These are phyloP conservation scores for Akanthomyces muscarius DNA, from an alignment of 2,329 filamentous ascomycete genomes.

Conservation along the genomic window DNA sequence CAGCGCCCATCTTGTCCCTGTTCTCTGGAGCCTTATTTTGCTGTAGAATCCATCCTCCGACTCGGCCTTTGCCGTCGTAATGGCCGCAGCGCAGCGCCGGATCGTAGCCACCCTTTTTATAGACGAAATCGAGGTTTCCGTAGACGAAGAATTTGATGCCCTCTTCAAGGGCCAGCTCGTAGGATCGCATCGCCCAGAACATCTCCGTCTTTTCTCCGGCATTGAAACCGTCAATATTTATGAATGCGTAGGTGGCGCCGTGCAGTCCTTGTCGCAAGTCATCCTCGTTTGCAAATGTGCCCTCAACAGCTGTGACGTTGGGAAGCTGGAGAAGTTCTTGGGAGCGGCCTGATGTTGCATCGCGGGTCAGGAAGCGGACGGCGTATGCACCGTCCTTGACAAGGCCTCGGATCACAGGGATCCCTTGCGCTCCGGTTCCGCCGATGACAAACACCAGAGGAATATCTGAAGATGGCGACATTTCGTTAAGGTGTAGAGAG, in stretches of 20 bases:
- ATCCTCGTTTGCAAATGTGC: slow-evolving; percentile 44
- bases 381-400: slow-evolving; percentile 40
- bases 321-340: slow-evolving; percentile 38
- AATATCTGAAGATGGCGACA: not conserved
- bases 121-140: slow-evolving; percentile 46
- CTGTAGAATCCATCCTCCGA: slow-evolving; percentile 41
- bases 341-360: slow-evolving; percentile 38
- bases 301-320: slow-evolving; percentile 44
- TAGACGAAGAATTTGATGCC: slow-evolving; percentile 42
- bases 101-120: slow-evolving; percentile 45
- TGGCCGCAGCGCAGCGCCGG: slow-evolving; percentile 44
- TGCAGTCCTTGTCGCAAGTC: slow-evolving; percentile 41
- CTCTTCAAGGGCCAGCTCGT: slow-evolving; percentile 40
- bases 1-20: slow-evolving; percentile 29
- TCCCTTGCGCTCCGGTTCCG: slow-evolving; percentile 49
- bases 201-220: slow-evolving; percentile 49
- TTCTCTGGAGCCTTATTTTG: slow-evolving; percentile 31
- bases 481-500: not conserved
- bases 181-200: slow-evolving; percentile 43
- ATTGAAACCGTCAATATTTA: slow-evolving; percentile 54
- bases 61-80: slow-evolving; percentile 44
- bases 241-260: slow-evolving; percentile 45
- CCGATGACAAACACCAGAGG: slow-evolving; percentile 40
- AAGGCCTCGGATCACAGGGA: slow-evolving; percentile 42
- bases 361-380: slow-evolving; percentile 45